These are phyloP conservation scores for Fusarium hainanense DNA, from an alignment of 2,329 filamentous ascomycete genomes.

Conservation along the genomic window DNA sequence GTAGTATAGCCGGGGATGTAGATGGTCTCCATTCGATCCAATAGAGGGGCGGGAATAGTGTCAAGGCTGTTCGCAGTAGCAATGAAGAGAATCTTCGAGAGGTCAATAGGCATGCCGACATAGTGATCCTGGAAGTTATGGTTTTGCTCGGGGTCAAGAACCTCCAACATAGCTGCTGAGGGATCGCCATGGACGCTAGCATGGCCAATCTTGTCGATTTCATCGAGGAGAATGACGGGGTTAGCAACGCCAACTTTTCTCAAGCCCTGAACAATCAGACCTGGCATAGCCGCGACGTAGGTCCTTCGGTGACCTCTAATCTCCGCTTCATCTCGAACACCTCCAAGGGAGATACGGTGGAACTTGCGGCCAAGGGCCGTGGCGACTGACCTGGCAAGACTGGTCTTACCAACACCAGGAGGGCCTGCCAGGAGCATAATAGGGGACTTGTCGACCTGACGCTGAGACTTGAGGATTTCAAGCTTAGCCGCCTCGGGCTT, in stretches of 20 bases:
- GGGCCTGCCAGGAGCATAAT: slow-evolving; percentile 94
- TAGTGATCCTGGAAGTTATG: slow-evolving; percentile 96
- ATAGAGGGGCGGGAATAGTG: slow-evolving; percentile 90
- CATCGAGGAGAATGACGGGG: slow-evolving; percentile 93
- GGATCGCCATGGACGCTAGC: slow-evolving; percentile 95
- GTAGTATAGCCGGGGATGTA: slow-evolving; percentile 95
- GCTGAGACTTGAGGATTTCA: slow-evolving; percentile 80
- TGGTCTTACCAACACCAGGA: slow-evolving; percentile 96
- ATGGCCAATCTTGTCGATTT: slow-evolving; percentile 96
- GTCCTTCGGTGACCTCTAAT: slow-evolving; percentile 94
- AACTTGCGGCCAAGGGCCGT: slow-evolving; percentile 94
- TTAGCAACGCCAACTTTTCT: slow-evolving; percentile 97
- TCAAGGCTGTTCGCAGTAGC: slow-evolving; percentile 95
- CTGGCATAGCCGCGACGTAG: slow-evolving; percentile 99
- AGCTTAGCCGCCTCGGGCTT: slow-evolving; percentile 69
- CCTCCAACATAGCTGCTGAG: slow-evolving; percentile 96
- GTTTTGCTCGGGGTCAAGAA: slow-evolving; percentile 97
- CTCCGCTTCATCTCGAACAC: slow-evolving; percentile 95
- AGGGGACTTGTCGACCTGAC: slow-evolving; percentile 93
- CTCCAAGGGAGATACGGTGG: slow-evolving; percentile 94
- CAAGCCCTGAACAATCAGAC: slow-evolving; percentile 89
- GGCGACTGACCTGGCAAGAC: slow-evolving; percentile 91
- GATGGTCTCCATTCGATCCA: slow-evolving; percentile 98
- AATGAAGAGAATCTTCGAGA: slow-evolving; percentile 97
- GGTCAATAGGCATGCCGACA: slow-evolving; percentile 92